Percentiles rank a stretch among this genome's conserved stretches.
phyloP scores from a whole-genome alignment of 768 basidiomycete species.

The Leccinum boreale region DNA sequence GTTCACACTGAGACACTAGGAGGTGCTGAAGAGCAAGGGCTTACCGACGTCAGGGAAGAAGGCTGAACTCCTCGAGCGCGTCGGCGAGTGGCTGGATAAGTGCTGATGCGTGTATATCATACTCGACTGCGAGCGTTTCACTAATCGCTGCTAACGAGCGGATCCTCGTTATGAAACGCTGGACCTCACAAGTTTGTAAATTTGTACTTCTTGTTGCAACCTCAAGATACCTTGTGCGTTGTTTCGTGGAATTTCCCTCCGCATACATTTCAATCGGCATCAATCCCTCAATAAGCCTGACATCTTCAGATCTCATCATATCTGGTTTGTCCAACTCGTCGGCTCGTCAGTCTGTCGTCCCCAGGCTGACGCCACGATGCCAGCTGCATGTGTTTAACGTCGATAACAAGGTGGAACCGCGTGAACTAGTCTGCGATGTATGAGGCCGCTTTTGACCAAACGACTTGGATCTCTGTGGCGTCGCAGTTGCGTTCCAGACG shows the following conservation, averaged over 20 bases:
- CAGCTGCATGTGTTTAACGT: not conserved
- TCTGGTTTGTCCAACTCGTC: not conserved
- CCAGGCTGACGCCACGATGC: not conserved
- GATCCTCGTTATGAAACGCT: not conserved
- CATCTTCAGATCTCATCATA: not conserved
- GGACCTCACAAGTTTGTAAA: not conserved
- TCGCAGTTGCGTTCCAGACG: not conserved
- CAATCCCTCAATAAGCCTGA: not conserved
- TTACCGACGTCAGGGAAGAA: slow-evolving; percentile 65
- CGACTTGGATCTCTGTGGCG: not conserved
- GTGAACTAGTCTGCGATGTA: not conserved
- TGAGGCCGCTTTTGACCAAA: not conserved
- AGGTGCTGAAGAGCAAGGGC: slow-evolving; percentile 71
- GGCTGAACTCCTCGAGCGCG: slow-evolving; percentile 64
- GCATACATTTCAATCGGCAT: slow-evolving; percentile 6
- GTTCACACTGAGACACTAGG: slow-evolving; percentile 36
- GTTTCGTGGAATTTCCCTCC: not conserved
- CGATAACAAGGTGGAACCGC: not conserved
- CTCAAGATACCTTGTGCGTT: not conserved
- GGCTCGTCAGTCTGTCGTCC: not conserved
- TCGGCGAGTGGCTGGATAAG: slow-evolving; percentile 57
- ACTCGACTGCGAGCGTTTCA: not conserved
- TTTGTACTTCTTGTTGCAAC: not conserved
- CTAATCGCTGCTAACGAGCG: not conserved
- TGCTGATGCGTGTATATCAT: slow-evolving; percentile 14